A percentile compares a stretch with the other conserved stretches of the same genome.
phyloP scores from a whole-genome alignment of 1,284 basidiomycete species.

The Leccinum fuscescens region DNA sequence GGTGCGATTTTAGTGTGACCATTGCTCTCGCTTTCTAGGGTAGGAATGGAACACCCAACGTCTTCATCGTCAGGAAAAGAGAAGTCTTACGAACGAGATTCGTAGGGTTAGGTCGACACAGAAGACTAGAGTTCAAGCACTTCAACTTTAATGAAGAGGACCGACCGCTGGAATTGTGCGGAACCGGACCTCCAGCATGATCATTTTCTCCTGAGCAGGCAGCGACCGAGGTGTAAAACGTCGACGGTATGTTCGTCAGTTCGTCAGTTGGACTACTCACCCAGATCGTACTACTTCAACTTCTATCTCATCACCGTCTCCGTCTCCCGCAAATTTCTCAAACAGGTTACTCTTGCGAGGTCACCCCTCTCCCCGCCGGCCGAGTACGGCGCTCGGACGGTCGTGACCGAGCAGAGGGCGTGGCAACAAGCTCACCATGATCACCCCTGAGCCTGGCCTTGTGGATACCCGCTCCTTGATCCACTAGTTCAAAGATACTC shows the following conservation, averaged over 20 bases:
- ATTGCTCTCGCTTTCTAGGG: constrained; percentile 43
- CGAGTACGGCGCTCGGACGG: constrained; percentile 9
- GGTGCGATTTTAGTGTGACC: constrained; percentile 44
- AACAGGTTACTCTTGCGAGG: neutral
- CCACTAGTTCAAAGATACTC: constrained; percentile 31
- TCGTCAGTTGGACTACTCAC: too few relatives aligned
- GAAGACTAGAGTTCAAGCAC: constrained; percentile 31
- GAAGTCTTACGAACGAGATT: constrained; percentile 38
- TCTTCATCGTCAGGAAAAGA: constrained; percentile 33
- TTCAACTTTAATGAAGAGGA: constrained; percentile 30
- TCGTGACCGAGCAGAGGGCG: constrained; percentile 12
- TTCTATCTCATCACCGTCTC: neutral
- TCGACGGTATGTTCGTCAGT: neutral
- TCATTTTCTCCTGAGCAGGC: neutral
- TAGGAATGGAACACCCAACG: constrained; percentile 41
- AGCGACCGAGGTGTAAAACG: neutral
- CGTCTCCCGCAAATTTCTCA: constrained; percentile 14
- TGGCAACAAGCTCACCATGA: constrained; percentile 13
- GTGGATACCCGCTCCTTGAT: constrained; percentile 17
- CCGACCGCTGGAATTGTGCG: constrained; percentile 26
- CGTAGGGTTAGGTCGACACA: constrained; percentile 35
- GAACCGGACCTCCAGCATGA: constrained; percentile 16
- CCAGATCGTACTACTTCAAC: too few relatives aligned
- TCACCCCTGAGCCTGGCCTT: constrained; percentile 11
- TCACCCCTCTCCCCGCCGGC: constrained; percentile 17